These are phyloP conservation scores for Sporothrix protearum DNA, from an alignment of 2,329 filamentous ascomycete genomes.

Conservation along the genomic window DNA sequence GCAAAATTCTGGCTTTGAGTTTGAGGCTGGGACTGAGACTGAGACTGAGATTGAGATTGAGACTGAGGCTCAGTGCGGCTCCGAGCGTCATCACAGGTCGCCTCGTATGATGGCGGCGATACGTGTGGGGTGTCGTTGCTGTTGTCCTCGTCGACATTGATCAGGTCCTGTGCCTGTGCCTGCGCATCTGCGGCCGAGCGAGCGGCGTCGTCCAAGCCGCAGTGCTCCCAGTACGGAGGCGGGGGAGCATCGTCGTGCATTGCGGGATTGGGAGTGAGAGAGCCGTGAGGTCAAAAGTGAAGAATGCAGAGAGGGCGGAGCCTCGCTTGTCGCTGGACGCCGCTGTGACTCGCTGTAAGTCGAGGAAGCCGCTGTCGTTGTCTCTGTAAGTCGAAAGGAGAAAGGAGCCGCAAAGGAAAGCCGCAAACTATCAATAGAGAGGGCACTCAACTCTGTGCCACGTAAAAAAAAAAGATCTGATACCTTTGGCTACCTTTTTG, in stretches of 20 bases:
- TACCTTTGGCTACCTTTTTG: neutral
- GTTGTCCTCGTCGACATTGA: neutral
- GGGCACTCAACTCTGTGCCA: neutral
- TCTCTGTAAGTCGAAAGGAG: neutral
- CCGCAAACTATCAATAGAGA: neutral
- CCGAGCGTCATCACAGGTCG: neutral
- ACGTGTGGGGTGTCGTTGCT: neutral
- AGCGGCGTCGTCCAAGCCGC: neutral
- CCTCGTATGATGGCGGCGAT: slow-evolving; percentile 14
- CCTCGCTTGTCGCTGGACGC: neutral
- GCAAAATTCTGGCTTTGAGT: neutral
- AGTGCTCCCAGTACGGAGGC: neutral
- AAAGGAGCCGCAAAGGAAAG: neutral
- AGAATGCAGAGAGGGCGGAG: neutral
- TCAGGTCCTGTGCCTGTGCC: neutral
- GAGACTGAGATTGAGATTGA: too few species aligned
- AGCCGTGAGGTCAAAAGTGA: neutral
- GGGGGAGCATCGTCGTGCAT: neutral
- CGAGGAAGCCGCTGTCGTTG: neutral
- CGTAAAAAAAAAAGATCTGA: neutral
- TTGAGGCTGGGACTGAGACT: too few species aligned
- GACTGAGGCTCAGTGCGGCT: neutral
- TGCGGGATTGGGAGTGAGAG: neutral
- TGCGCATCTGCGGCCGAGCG: neutral
- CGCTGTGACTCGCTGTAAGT: neutral